A percentile compares a stretch with the other conserved stretches of the same genome.
These are phyloP conservation scores for Aspergillus leporis DNA, from an alignment of 495 filamentous ascomycete genomes.

Conservation along the genomic window DNA sequence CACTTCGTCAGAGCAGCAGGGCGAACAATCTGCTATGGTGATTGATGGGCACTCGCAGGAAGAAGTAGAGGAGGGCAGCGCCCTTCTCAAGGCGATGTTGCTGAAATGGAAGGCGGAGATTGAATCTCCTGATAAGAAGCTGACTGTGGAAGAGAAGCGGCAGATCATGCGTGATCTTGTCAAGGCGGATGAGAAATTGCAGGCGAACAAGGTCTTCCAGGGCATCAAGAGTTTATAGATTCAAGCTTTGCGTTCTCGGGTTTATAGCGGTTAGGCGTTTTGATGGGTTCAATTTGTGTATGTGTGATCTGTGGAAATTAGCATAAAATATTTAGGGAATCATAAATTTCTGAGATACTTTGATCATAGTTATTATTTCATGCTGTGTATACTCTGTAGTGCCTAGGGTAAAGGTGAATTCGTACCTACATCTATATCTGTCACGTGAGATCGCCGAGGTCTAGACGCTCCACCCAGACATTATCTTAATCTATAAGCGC, in stretches of 20 bases:
- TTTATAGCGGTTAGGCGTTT: constrained; percentile 1
- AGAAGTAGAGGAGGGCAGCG: constrained; percentile 89
- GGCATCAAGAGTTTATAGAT: constrained; percentile 76
- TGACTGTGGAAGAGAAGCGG: constrained; percentile 79
- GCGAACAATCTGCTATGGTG: constrained; percentile 42
- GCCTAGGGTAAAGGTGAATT: neutral
- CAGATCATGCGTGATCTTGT: constrained; percentile 78
- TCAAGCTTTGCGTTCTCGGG: neutral
- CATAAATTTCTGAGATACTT: neutral
- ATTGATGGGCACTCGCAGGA: constrained; percentile 68
- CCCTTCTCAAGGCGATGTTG: constrained; percentile 80
- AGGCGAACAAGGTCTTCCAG: constrained; percentile 86
- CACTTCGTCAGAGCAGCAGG: constrained; percentile 61
- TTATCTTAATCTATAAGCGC: neutral
- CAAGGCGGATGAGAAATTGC: constrained; percentile 64
- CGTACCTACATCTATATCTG: constrained; percentile 2
- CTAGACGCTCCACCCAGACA: constrained; percentile 6
- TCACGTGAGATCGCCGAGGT: constrained; percentile 17
- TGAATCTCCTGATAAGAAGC: constrained; percentile 51
- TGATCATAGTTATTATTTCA: neutral
- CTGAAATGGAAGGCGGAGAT: constrained; percentile 87
- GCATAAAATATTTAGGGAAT: neutral
- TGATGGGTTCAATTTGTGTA: neutral
- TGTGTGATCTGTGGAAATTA: neutral
- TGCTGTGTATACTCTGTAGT: neutral